phyloP scores from a whole-genome alignment of 176 grass and related monocot species.

The Tuctoria greenei region DNA sequence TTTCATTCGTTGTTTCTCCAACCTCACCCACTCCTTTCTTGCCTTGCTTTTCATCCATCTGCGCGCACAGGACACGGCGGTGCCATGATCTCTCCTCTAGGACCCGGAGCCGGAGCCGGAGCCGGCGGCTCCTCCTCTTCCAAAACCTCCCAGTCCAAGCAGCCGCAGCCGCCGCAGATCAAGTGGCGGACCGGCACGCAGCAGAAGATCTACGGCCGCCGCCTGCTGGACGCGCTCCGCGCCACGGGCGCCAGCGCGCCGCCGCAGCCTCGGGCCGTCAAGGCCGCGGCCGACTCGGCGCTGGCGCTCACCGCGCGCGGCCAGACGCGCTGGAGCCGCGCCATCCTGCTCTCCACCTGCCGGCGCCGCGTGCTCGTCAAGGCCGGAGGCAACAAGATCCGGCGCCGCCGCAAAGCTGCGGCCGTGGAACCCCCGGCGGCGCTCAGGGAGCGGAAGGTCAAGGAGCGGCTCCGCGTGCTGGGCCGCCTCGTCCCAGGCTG shows the following conservation, averaged over 20 bases:
- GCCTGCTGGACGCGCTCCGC: conserved; percentile 77
- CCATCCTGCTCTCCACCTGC: conserved; percentile 63
- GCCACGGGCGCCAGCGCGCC: conserved; percentile 28
- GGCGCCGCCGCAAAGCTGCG: conserved; percentile 24
- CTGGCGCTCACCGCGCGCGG: conserved; percentile 83
- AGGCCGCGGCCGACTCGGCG: conserved; percentile 78
- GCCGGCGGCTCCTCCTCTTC: conserved; percentile 26
- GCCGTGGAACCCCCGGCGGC: not conserved
- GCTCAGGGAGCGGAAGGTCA: conserved; percentile 56
- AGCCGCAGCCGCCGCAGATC: conserved; percentile 26
- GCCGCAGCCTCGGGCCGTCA: conserved; percentile 59
- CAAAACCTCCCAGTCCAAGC: conserved; percentile 19
- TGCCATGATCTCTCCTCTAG: conserved; percentile 55
- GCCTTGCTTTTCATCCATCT: not conserved
- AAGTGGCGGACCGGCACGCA: conserved; percentile 84
- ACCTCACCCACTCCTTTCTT: not conserved
- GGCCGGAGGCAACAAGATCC: conserved; percentile 60
- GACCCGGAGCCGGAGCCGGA: not conserved
- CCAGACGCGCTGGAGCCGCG: conserved; percentile 91
- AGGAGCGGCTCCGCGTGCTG: conserved; percentile 75
- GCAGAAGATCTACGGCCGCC: conserved; percentile 72
- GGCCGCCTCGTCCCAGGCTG: conserved; percentile 86
- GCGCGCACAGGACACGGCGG: not conserved
- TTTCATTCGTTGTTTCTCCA: not conserved
- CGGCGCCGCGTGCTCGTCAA: conserved; percentile 70